Base-by-base conservation (phyloP, 2,329 filamentous ascomycete species). In the Claviceps sorghi region DNA sequence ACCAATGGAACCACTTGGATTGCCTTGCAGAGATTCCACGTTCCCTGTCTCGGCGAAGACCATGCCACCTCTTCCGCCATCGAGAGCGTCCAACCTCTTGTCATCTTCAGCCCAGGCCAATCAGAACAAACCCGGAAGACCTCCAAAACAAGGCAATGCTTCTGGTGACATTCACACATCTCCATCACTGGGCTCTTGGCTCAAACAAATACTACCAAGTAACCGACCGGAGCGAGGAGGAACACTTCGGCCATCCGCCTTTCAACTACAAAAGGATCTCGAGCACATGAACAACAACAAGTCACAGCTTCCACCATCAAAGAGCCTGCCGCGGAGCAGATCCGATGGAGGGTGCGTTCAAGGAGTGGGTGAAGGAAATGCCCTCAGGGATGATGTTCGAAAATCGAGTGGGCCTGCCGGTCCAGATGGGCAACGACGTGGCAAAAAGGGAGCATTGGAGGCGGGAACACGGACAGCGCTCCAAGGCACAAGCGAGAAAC, bases 151-250 rank as follows among this genome's bases (percentile, higher is more conserved):
- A 47, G 51, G 4, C n/a, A 19, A 15, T 1, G 26, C 13, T 30
- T 36, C 32, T 5, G 15, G 19, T 19, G 45, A 55, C 19, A 43
- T 49, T 38, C 53, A 46, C 48, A 58, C 48, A 8, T 48, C 51
- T 9, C 26, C 53, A 21, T 71, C 71, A 5, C 55, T 73, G 19
- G 57, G 65, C 17, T 63, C 62, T 48, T 72, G 74, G 59, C 60
- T 77, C 49, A 70, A 62, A 52, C 72, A 62, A 50, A 65, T 78
- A 2, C 62, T 76, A 10, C 76, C 76, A 0, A 74, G 69, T 55
- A 68, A 71, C 53, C 72, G 70, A 7, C 67, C 72, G 1, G 77
- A 79, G 55, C 69, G 70, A 32, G 75, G 77, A 21, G 71, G 75
- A 10, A 78, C 76, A 1, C 52, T 64, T 43, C 71, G 73, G 41